Evolutionary conservation across 78 protist species (phyloP), one percentile per base, ranked within the genome.

Genomic region (Parvularia atlantis): DNA sequence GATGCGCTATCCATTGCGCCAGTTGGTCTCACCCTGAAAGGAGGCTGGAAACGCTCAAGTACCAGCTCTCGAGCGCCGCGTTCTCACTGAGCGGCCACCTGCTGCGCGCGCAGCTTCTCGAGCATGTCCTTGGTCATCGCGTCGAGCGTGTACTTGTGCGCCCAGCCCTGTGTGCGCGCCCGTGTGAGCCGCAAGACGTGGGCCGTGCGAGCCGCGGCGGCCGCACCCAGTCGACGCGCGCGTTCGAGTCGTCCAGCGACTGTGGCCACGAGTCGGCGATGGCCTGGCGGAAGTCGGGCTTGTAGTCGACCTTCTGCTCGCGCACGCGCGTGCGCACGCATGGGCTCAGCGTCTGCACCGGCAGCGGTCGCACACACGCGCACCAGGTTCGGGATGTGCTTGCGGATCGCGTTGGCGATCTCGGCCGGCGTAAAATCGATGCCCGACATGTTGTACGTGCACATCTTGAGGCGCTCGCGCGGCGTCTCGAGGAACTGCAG

Each of bases 251-350:
- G 56, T 87, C 86, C 36, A 87, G 66, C 31, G 72, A 50, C 28
- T 26, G 10, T 9, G 92, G 92, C 92, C 91, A 87, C 24, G 82
- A 48, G 59, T 64, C 85, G 22, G 92, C 92, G 36, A 87, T 81
- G 33, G 4, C 31, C 52, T 87, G 87, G 24, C 89, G 65, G 69
- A 86, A 64, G 43, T 82, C 90, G 10, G 83, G 74, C 48, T 2
- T 40, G 44, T 85, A 86, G 50, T 17, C 36, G 41, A 85, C 56
- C 44, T 10, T 10, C 46, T 41, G 46, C 46, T 10, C n/a, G n/a
- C n/a, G n/a, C n/a, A n/a, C n/a, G n/a, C n/a, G n/a, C n/a, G n/a
- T n/a, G n/a, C n/a, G n/a, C n/a, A n/a, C n/a, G n/a, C n/a, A n/a
- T n/a, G n/a, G n/a, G n/a, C n/a, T n/a, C n/a, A n/a, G n/a, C n/a